Base-by-base conservation (phyloP, 352 stramenopile species). In the Blastocystis sp. region DNA sequence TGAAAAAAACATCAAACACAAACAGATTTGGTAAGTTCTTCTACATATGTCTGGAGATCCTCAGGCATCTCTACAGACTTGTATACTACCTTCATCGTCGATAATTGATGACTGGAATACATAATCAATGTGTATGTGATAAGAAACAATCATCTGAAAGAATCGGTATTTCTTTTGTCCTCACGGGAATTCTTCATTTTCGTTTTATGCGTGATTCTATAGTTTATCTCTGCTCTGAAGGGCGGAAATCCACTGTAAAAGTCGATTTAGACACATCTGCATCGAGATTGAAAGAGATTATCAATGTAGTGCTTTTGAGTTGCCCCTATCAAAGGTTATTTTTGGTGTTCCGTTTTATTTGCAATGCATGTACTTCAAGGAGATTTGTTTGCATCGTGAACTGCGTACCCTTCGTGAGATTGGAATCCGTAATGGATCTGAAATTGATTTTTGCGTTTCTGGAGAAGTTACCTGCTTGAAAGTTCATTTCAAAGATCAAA, bases 1-100 rank as follows among this genome's bases (percentile, higher is more conserved):
- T 75, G 27, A 75, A n/a, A 29, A 54, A 32, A 54, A 24, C 9
- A 16, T 6, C 6, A 32, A 75, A 21, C 29, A 27, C 14, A 3
- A 27, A 75, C 65, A 16, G 65, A 51, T 46, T 75, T 75, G 39
- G 65, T 43, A n/a, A 75, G 37, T n/a, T 75, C 65, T 24, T 56
- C 35, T 27, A 75, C 37, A 5, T 75, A 27, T 7, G 12, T n/a
- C 39, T 75, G 65, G 7, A 75, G 65, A 19, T 19, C 39, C 32
- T 75, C 65, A 6, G 65, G n/a, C 65, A 75, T 75, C 19, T 75
- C 65, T 21, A 75, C 65, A 12, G 65, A 75, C 27, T 75, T 75
- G 39, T 56, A 75, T 27, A 75, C 65, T 27, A 75, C 39, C 5
- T 51, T 46, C 39, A 56, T 51, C 4, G 65, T 56, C 12, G 65